Evolutionary conservation across 176 grass and related monocot species (phyloP).

Genomic region (Zea luxurians): DNA sequence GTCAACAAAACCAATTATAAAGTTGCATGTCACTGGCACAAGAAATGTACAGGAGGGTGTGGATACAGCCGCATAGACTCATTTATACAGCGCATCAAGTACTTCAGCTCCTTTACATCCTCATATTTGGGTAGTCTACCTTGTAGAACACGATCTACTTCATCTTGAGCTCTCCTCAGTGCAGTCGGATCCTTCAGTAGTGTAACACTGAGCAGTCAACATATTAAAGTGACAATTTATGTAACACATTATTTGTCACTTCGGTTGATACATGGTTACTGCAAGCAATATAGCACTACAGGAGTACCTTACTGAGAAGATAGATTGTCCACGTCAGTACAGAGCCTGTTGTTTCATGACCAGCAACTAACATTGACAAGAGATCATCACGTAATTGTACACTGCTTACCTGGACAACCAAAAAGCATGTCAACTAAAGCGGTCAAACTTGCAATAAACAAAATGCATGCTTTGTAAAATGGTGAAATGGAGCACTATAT

Average conservation of each 20-base stretch:
- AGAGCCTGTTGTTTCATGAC: slow-evolving; percentile 98
- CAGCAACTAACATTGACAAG: slow-evolving; percentile 97
- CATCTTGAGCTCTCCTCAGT: slow-evolving; percentile 74
- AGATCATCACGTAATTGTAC: slow-evolving; percentile 94
- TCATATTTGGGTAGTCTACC: slow-evolving; percentile 97
- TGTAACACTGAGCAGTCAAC: slow-evolving; percentile 63
- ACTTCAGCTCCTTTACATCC: slow-evolving; percentile 95
- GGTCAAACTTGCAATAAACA: slow-evolving; percentile 16
- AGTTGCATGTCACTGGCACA: slow-evolving; percentile 38
- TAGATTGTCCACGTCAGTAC: slow-evolving; percentile 96
- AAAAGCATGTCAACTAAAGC: slow-evolving; percentile 20
- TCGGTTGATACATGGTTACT: slow-evolving; percentile 7
- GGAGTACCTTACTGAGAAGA: slow-evolving; percentile 92
- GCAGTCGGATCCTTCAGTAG: slow-evolving; percentile 73
- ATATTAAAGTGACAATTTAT: slow-evolving; percentile 57
- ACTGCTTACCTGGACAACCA: slow-evolving; percentile 65
- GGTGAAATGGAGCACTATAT: slow-evolving; percentile 15
- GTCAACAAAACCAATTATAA: slow-evolving; percentile 29
- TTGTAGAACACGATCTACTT: slow-evolving; percentile 85
- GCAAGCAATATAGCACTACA: slow-evolving; percentile 25
- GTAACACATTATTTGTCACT: slow-evolving; percentile 35
- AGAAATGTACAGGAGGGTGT: slow-evolving; percentile 82
- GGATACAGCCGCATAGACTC: slow-evolving; percentile 99
- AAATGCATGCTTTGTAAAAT: slow-evolving; percentile 18
- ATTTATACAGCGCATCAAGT: slow-evolving; percentile 98